Evolutionary conservation across 1,284 basidiomycete species (phyloP).

Genomic region (Ceratobasidium theobromae): DNA sequence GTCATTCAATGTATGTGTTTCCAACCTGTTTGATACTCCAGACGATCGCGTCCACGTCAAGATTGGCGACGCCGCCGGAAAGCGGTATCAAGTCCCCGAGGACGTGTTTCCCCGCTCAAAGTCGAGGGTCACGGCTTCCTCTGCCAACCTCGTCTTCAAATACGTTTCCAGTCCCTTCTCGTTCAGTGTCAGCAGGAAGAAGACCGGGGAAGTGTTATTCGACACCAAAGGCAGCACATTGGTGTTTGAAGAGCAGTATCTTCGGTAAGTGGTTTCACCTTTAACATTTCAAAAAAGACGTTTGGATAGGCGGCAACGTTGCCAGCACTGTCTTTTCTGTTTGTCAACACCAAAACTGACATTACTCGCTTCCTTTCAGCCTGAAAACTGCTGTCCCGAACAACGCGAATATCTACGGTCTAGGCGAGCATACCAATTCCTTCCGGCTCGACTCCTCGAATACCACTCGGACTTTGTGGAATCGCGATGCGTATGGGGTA

Average conservation of each 20-base stretch:
- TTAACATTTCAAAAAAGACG: too few relatives aligned
- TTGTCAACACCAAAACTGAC: too few relatives aligned
- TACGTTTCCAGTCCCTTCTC: slow-evolving; percentile 68
- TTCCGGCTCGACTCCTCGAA: slow-evolving; percentile 64
- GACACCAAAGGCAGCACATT: slow-evolving; percentile 62
- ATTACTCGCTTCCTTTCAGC: background rate
- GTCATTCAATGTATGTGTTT: slow-evolving; percentile 6
- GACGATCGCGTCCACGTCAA: slow-evolving; percentile 70
- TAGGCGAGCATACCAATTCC: slow-evolving; percentile 71
- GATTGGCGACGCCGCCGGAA: slow-evolving; percentile 45
- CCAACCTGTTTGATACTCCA: slow-evolving; percentile 39
- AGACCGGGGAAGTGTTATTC: slow-evolving; percentile 64
- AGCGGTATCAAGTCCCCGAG: slow-evolving; percentile 47
- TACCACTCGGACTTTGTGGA: slow-evolving; percentile 67
- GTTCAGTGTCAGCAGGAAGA: slow-evolving; percentile 63
- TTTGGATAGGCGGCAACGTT: too few relatives aligned
- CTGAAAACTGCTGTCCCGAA: slow-evolving; percentile 44
- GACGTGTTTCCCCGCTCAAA: slow-evolving; percentile 43
- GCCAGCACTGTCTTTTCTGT: too few relatives aligned
- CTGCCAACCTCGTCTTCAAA: slow-evolving; percentile 54
- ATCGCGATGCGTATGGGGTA: slow-evolving; percentile 63
- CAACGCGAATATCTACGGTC: slow-evolving; percentile 72
- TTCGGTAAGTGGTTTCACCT: slow-evolving; percentile 72
- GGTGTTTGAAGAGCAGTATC: slow-evolving; percentile 77
- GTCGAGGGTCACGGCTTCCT: slow-evolving; percentile 25